Evolutionary conservation across 345 rosid genomes (phyloP), one percentile per base, ranked within the genome.

Genomic region (Cardamine occulta): DNA sequence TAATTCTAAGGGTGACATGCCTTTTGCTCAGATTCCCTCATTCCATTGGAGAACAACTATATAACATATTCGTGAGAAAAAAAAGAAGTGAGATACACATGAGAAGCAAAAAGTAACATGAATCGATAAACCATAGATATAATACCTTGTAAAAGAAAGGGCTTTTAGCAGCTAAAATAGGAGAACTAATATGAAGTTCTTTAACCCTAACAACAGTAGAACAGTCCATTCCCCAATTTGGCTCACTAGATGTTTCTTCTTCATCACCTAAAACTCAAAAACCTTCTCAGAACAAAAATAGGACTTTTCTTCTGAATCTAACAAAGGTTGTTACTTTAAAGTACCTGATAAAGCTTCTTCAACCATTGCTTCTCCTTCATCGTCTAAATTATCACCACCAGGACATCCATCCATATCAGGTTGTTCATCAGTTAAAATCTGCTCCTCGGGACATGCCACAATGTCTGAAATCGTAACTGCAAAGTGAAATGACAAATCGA

Each of bases 21-120:
- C 97, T 86, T n/a, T 54, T 95, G 97, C 78, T 89, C 98, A 14
- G 99, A 92, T 80, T 95, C 99, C 82, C 82, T 90, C 99, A 95
- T 95, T 69, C 99, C 99, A 83, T 95, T 95, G 4, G 99, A 95
- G 86, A 95, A 92, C 63, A 95, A 87, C 99, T 95, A 68, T 29
- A 47, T 29, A 80, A 61, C 6, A 21, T 1, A 12, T 59, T 18
- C 23, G 26, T 28, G 45, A 32, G 67, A 64, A 12, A 19, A 19
- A 19, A 19, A 19, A 19, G 19, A 19, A 19, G 19, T 19, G 19
- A 19, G 19, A 19, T 19, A 70, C 39, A 63, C 17, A 47, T 17
- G 14, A 48, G n/a, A 2, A 47, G 6, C 39, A 45, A n/a, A 55
- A 64, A 71, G 3, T 2, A 26, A 64, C 15, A 69, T 8, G 13